Evolutionary conservation across 495 filamentous ascomycete species (phyloP), one percentile per base, ranked within the genome.

Genomic region (Talaromyces borbonicus): DNA sequence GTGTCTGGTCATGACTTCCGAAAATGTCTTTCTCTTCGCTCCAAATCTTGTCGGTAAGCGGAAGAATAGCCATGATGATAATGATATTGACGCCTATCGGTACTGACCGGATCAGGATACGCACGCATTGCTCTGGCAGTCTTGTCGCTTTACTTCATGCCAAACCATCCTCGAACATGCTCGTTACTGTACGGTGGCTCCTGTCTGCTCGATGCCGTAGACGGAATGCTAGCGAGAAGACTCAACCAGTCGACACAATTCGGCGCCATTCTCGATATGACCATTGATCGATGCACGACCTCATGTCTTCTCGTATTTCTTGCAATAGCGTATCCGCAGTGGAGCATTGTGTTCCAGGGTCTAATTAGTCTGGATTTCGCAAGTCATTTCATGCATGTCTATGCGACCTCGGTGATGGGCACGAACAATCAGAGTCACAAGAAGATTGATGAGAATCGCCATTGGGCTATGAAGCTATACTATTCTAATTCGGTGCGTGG

Each of bases 321-420:
- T 27, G 84, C 85, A 42, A 87, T 85, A 7, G 90, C 90, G 29
- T 97, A 87, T 68, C 90, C 92, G 6, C 75, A 88, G 23, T 98
- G 87, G 85, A 76, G 84, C 37, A 82, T 97, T 50, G 46, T 97
- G 40, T 97, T 97, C 77, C 93, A 97, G 68, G 75, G 81, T 23
- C 71, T 98, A 56, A 98, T 97, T 56, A 80, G 80, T 43, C 60
- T 97, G 57, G 92, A 98, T 63, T 66, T 98, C 52, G 87, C 93
- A 26, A 92, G 85, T 65, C 92, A 98, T 63, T 98, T 96, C 65
- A 85, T 96, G 72, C 93, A 98, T 67, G 96, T 98, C 88, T 97
- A 88, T 61, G 89, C 88, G 8, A 94, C 87, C 12, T 31, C 44
- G 38, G 77, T 77, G 54, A 88, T 93, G 85, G 87, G 81, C 26